Evolutionary conservation across 2,329 filamentous ascomycete genomes (phyloP).

Genomic region (Geosmithia flava): DNA sequence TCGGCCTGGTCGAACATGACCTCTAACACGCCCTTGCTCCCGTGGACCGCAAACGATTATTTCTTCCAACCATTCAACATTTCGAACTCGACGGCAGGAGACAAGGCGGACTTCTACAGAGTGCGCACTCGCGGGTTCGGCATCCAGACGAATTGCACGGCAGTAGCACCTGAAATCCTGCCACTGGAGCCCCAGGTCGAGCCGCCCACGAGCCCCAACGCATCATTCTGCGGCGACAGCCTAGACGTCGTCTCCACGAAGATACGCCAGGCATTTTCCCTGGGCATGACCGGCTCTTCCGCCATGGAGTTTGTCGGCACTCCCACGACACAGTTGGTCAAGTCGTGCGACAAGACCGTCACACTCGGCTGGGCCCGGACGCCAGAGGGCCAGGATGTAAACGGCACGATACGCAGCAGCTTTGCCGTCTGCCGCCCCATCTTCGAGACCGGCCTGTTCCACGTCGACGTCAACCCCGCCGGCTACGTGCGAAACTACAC

Average conservation of each 20-base stretch:
- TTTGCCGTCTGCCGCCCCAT: conserved; percentile 12
- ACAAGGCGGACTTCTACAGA: conserved; percentile 3
- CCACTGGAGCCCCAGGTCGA: neutral
- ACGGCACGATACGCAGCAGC: conserved; percentile 6
- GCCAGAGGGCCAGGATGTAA: neutral
- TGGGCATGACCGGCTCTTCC: too few relatives aligned
- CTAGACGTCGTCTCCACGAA: neutral
- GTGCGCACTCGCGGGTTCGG: conserved; percentile 15
- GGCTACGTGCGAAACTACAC: conserved; percentile 13
- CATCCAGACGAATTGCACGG: conserved; percentile 8
- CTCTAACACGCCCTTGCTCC: conserved; percentile 25
- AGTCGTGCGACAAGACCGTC: conserved; percentile 6
- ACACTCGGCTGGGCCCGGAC: conserved; percentile 11
- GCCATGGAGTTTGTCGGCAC: neutral
- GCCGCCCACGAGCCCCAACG: neutral
- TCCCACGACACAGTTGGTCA: fast-evolving
- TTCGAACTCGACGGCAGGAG: neutral
- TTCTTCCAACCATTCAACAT: conserved; percentile 30
- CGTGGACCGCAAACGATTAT: conserved; percentile 32
- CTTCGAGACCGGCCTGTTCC: conserved; percentile 19
- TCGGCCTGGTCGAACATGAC: conserved; percentile 31
- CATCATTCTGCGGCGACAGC: neutral
- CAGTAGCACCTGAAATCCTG: neutral
- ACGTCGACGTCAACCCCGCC: conserved; percentile 13
- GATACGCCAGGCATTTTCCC: neutral